Evolutionary conservation across 306 rosid genomes (phyloP).

Genomic region (Quercus agrifolia): DNA sequence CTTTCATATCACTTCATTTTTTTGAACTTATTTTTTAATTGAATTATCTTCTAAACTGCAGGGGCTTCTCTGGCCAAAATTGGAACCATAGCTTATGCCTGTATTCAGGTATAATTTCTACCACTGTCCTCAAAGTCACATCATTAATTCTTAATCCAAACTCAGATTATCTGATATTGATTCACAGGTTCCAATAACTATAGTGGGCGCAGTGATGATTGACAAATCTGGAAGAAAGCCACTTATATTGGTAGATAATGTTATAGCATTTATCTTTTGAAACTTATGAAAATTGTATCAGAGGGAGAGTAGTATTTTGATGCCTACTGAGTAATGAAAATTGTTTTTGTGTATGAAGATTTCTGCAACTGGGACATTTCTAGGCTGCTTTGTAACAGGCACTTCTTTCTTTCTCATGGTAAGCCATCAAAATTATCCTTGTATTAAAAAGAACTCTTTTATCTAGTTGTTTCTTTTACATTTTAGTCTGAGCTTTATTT

Average conservation of each 20-base stretch:
- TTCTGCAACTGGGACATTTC: slow-evolving; percentile 50
- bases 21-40: not conserved
- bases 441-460: not conserved
- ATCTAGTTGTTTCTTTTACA: not conserved
- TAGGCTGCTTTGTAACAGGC: slow-evolving; percentile 49
- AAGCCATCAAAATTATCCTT: not conserved
- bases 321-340: not conserved
- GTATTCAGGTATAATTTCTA: slow-evolving; percentile 38
- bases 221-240: slow-evolving; percentile 49
- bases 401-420: slow-evolving; percentile 46
- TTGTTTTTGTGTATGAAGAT: slow-evolving; percentile 28
- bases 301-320: not conserved
- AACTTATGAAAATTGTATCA: not conserved
- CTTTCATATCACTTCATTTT: not conserved
- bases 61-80: slow-evolving; percentile 42
- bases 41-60: slow-evolving; percentile 10
- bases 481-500: not conserved
- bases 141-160: not conserved
- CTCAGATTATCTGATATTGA: not conserved
- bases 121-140: not conserved
- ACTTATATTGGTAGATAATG: slow-evolving; percentile 41
- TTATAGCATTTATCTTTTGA: not conserved
- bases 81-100: slow-evolving; percentile 47
- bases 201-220: slow-evolving; percentile 36
- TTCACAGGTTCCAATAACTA: slow-evolving; percentile 47